These are phyloP conservation scores for Umbilicus rupestris DNA, from an alignment of 164 flowering plant species.

Conservation along the genomic window DNA sequence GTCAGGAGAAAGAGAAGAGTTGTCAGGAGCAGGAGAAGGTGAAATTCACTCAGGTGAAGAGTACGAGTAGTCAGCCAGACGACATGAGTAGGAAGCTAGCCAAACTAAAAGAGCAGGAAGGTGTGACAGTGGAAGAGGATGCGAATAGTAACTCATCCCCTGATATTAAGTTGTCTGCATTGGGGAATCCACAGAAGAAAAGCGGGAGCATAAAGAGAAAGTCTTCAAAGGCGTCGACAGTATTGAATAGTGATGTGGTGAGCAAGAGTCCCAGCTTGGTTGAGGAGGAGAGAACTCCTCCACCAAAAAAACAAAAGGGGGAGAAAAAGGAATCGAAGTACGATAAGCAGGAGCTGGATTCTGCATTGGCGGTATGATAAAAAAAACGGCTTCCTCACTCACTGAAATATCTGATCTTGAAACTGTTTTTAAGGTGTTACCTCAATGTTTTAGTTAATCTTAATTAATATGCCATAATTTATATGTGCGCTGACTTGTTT, in stretches of 20 bases:
- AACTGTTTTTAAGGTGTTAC: background rate
- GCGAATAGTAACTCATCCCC: slow-evolving; percentile 45
- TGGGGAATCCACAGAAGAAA: slow-evolving; percentile 34
- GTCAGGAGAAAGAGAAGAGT: slow-evolving; percentile 41
- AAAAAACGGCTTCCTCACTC: no score
- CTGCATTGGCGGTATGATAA: slow-evolving; percentile 26
- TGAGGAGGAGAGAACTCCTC: slow-evolving; percentile 20
- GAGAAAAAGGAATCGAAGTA: slow-evolving; percentile 20
- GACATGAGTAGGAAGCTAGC: background rate
- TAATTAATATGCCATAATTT: no score
- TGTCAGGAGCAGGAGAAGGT: no score
- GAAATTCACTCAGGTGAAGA: no score
- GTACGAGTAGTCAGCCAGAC: background rate
- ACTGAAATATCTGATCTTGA: background rate
- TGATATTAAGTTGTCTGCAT: slow-evolving; percentile 21
- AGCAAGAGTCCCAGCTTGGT: slow-evolving; percentile 16
- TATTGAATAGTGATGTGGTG: slow-evolving; percentile 1
- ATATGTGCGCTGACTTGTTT: background rate
- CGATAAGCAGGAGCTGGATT: slow-evolving; percentile 52
- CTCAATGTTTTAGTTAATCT: no score
- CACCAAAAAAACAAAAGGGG: slow-evolving; percentile 20
- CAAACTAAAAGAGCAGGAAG: slow-evolving; percentile 31
- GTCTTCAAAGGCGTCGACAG: slow-evolving; percentile 38
- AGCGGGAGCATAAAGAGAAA: slow-evolving; percentile 65
- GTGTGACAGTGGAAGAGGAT: slow-evolving; percentile 36